Base-by-base conservation (phyloP, 257 asterid species). In the Lantana camara region DNA sequence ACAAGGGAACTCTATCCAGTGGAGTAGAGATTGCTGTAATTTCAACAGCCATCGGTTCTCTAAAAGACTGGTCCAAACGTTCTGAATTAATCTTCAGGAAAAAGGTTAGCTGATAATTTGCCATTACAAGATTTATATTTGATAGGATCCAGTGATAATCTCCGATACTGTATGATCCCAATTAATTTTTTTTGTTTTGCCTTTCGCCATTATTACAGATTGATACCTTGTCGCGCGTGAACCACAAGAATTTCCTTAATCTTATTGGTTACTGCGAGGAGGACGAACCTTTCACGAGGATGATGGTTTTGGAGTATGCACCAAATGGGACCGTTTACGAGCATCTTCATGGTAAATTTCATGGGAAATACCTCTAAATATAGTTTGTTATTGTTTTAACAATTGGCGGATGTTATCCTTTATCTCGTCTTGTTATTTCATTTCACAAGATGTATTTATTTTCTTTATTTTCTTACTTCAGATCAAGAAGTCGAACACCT, bases 301-400 rank as follows among this genome's bases (percentile, higher is more conserved):
- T 86, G 98, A 94, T 94, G 99, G 98, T 94, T 66, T 88, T 94
- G 57, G 99, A 94, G 75, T 94, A 94, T 54, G 95, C 99, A 65
- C 96, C 98, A 23, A 90, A 88, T 17, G 99, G 99, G 73, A 56
- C 76, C 16, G 83, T 90, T 67, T 85, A 55, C 34, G 99, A 88
- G 77, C 99, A 94, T 82, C 76, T 90, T 16, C 97, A 94, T 40
- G 91, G 99, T 94, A 86, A 68, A 35, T 35, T 59, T 34, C n/a
- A 22, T 60, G 8, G 50, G 35, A 22, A 29, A 42, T 53, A 56
- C 34, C 21, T 57, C 11, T 17, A 23, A 34, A 10, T 32, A 1
- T 35, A 35, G 40, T 7, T 2, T 35, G 40, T 35, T 5, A n/a
- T 41, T 41, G 17, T 41, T 8, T 12, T 11, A 9, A 11, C 3